phyloP scores from a whole-genome alignment of 345 rosid genomes.

The Brassica cretica region DNA sequence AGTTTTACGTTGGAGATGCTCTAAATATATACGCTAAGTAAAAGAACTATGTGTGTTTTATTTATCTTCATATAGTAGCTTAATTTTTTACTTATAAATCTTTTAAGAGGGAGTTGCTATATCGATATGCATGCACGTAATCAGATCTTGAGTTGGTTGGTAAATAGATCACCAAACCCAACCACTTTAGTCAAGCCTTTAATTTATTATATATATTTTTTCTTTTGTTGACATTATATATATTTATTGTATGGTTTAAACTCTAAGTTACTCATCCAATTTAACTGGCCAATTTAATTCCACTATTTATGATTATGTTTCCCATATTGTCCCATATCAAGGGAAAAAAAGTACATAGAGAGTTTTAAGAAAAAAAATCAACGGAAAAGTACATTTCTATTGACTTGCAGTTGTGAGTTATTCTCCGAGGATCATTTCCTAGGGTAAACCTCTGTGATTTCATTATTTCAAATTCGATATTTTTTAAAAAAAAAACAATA shows the following conservation, averaged over 20 bases:
- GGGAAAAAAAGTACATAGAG: constrained; percentile 3
- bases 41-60: background rate
- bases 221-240: background rate
- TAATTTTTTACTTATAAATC: constrained; percentile 6
- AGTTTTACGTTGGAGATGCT: no score
- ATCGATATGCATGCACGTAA: constrained; percentile 34
- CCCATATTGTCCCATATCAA: constrained; percentile 16
- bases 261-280: constrained; percentile 30
- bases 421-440: no score
- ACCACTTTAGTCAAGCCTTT: constrained; percentile 40
- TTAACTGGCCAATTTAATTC: constrained; percentile 36
- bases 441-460: no score
- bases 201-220: constrained; percentile 3
- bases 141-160: constrained; percentile 41
- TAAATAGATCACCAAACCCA: constrained; percentile 46
- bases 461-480: no score
- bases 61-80: constrained; percentile 7
- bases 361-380: background rate
- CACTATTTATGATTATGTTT: constrained; percentile 20
- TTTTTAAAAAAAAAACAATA: no score
- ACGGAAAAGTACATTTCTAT: background rate
- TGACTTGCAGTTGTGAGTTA: background rate
- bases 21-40: background rate
- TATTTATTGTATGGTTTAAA: constrained; percentile 21
- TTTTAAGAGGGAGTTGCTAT: constrained; percentile 19